Evolutionary conservation across 139 green algal genomes (phyloP).

Genomic region (Limnomonas spitsbergensis): DNA sequence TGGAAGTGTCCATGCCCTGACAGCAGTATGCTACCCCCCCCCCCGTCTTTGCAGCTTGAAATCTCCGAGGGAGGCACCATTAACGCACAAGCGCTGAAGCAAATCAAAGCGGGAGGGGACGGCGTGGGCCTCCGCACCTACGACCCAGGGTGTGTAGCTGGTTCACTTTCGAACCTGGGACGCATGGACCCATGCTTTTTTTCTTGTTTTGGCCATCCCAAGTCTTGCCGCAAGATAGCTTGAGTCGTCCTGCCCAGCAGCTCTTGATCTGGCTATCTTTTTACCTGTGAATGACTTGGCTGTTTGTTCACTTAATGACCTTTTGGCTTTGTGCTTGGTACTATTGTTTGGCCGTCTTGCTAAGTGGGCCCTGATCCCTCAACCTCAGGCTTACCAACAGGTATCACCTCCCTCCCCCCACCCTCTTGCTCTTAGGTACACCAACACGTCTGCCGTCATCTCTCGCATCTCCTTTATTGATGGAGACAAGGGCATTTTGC

Average conservation of each 20-base stretch:
- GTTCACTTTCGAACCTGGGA: not conserved
- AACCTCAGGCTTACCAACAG: too few species aligned
- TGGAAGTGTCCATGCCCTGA: too few species aligned
- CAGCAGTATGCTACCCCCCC: not conserved
- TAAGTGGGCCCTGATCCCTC: too few species aligned
- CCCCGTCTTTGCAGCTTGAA: slow-evolving; percentile 48
- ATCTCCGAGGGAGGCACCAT: slow-evolving; percentile 85
- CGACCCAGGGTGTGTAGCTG: slow-evolving; percentile 70
- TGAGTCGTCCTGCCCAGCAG: too few species aligned
- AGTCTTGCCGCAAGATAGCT: too few species aligned
- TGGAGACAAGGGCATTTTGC: slow-evolving; percentile 90
- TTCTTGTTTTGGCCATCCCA: not conserved
- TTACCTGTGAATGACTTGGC: too few species aligned
- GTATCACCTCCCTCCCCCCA: too few species aligned
- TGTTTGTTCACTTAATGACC: too few species aligned
- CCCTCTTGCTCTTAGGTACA: slow-evolving; percentile 66
- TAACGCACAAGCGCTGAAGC: slow-evolving; percentile 79
- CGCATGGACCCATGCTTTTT: not conserved
- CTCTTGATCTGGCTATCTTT: too few species aligned
- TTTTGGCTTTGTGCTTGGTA: not conserved
- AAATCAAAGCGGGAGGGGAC: slow-evolving; percentile 87
- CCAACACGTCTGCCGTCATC: slow-evolving; percentile 89
- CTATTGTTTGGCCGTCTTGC: too few species aligned
- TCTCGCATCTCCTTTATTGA: slow-evolving; percentile 95
- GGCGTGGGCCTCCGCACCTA: slow-evolving; percentile 80